Evolutionary conservation across 768 basidiomycete species (phyloP).

Genomic region (Asterophora lycoperdoides): DNA sequence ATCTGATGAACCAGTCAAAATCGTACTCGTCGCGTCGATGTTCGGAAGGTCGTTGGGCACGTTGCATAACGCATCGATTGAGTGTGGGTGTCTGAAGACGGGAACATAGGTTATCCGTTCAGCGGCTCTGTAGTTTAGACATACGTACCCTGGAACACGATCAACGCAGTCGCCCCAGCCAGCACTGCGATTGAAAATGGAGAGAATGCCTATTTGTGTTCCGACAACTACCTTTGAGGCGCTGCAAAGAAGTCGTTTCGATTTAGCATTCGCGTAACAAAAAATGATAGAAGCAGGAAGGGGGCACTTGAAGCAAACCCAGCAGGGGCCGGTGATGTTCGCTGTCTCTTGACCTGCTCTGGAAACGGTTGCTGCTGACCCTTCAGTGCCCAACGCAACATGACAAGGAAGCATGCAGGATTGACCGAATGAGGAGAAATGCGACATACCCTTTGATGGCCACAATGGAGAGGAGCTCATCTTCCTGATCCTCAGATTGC

Average conservation of each 20-base stretch:
- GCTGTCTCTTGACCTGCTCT: conserved; percentile 1
- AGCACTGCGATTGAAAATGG: conserved; percentile 81
- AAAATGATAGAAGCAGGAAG: not conserved
- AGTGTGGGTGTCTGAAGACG: conserved; percentile 75
- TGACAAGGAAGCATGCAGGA: conserved; percentile 5
- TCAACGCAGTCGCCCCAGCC: conserved; percentile 95
- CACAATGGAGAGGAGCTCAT: conserved; percentile 84
- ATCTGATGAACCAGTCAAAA: conserved; percentile 90
- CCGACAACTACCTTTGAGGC: conserved; percentile 84
- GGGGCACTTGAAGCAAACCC: not conserved
- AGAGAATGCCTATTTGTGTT: conserved; percentile 84
- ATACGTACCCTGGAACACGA: conserved; percentile 73
- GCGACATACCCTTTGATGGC: conserved; percentile 71
- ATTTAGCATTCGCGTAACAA: conserved; percentile 13
- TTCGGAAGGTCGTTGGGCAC: conserved; percentile 60
- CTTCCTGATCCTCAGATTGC: conserved; percentile 94
- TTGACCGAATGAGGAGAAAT: conserved; percentile 3
- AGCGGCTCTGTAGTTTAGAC: not conserved
- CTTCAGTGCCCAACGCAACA: not conserved
- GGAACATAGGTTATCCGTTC: conserved; percentile 8
- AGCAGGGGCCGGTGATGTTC: not conserved
- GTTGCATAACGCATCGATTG: conserved; percentile 80
- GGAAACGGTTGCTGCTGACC: conserved; percentile 5
- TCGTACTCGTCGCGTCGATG: conserved; percentile 59
- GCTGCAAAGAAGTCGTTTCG: conserved; percentile 30